Percentiles rank a stretch among this genome's conserved stretches.
Evolutionary conservation across 768 basidiomycete species (phyloP).

Genomic region (Podaxis sp.): DNA sequence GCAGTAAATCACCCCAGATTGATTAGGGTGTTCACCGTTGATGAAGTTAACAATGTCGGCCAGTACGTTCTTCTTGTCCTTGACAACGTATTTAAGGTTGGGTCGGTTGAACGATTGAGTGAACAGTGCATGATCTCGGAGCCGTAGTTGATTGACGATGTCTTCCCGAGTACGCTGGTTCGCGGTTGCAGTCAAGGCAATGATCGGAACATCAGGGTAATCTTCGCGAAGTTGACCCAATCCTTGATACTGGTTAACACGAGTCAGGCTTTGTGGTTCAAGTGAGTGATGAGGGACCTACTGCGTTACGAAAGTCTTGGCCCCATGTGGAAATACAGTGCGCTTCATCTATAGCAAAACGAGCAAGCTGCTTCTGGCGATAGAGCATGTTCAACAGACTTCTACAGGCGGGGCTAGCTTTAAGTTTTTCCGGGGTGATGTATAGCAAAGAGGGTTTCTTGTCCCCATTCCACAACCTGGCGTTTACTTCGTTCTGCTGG

Average conservation of each 20-base stretch:
- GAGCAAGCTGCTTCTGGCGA: conserved; percentile 56
- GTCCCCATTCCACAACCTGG: conserved; percentile 40
- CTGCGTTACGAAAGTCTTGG: conserved; percentile 85
- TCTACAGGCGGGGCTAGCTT: conserved; percentile 56
- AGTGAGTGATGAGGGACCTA: conserved; percentile 33
- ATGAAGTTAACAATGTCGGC: conserved; percentile 73
- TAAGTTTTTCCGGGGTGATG: conserved; percentile 88
- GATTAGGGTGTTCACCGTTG: conserved; percentile 46
- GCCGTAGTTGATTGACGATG: conserved; percentile 68
- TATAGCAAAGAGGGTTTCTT: conserved; percentile 74
- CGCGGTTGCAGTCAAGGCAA: conserved; percentile 96
- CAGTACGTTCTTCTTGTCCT: conserved; percentile 39
- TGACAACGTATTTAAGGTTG: conserved; percentile 82
- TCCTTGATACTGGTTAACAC: conserved; percentile 57
- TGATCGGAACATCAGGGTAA: conserved; percentile 84
- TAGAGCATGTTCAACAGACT: conserved; percentile 61
- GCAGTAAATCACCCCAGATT: conserved; percentile 88
- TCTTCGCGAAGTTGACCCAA: conserved; percentile 68
- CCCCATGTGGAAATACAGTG: conserved; percentile 97
- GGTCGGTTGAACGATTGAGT: conserved; percentile 89
- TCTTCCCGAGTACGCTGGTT: conserved; percentile 76
- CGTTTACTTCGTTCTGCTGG: conserved; percentile 36
- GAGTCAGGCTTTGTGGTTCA: neutral
- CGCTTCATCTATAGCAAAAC: conserved; percentile 96
- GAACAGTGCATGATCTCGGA: conserved; percentile 59